Conservation (phyloP, 2,329 filamentous ascomycete species). For the Zymoseptoria pseudotritici region DNA sequence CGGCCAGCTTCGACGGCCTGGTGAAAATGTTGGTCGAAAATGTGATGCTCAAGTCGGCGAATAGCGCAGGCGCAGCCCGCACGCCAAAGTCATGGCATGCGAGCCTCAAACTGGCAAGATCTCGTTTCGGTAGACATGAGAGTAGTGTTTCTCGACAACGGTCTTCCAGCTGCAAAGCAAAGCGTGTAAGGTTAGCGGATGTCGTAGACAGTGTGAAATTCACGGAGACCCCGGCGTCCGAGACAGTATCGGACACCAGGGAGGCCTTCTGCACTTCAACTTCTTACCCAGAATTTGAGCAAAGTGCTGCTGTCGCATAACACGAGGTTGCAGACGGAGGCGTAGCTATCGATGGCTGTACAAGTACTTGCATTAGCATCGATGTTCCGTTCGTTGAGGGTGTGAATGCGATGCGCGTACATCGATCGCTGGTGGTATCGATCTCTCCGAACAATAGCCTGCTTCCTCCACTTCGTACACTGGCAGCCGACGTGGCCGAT, state of each 20-base stretch:
- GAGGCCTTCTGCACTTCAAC: too few relatives aligned
- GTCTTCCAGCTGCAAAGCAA: slow-evolving; percentile 32
- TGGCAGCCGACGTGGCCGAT: slow-evolving; percentile 30
- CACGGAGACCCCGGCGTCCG: too few relatives aligned
- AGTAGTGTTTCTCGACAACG: slow-evolving; percentile 40
- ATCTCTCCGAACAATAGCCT: slow-evolving; percentile 44
- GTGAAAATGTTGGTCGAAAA: slow-evolving; percentile 72
- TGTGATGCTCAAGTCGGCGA: slow-evolving; percentile 60
- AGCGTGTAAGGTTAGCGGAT: too few relatives aligned
- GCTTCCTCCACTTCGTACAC: slow-evolving; percentile 31
- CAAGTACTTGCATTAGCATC: slow-evolving; percentile 15
- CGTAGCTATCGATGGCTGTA: slow-evolving; percentile 38
- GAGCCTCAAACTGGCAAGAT: slow-evolving; percentile 50
- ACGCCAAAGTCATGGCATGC: slow-evolving; percentile 64
- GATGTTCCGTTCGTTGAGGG: background rate
- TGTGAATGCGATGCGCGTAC: slow-evolving; percentile 19
- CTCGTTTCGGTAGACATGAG: slow-evolving; percentile 33
- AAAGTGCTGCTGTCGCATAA: slow-evolving; percentile 43
- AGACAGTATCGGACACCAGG: too few relatives aligned
- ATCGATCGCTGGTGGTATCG: slow-evolving; percentile 35
- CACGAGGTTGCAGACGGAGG: slow-evolving; percentile 43
- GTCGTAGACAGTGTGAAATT: too few relatives aligned
- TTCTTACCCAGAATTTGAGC: slow-evolving; percentile 36
- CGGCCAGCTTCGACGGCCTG: slow-evolving; percentile 62
- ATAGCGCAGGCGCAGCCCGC: slow-evolving; percentile 61